These are phyloP conservation scores for Ogataea nitratoaversa DNA, from an alignment of 805 yeast genomes.

Conservation along the genomic window DNA sequence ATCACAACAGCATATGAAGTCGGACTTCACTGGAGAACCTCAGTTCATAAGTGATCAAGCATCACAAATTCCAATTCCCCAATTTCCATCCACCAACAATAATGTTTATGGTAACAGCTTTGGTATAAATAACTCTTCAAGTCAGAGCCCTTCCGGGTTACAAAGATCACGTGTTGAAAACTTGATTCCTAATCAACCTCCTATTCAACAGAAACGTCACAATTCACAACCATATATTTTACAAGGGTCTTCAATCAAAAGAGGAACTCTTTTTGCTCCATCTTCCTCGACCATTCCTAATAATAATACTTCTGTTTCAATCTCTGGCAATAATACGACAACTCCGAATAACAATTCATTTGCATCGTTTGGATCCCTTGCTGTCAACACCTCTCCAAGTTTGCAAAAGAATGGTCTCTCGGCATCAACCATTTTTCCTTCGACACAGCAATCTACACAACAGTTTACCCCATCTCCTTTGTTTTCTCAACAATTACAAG, in stretches of 20 bases:
- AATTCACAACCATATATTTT: constrained; percentile 25
- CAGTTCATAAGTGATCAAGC: too few relatives aligned
- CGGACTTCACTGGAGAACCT: too few relatives aligned
- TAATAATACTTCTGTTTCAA: neutral
- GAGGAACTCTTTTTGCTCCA: constrained; percentile 17
- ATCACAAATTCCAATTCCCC: too few relatives aligned
- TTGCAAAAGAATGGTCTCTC: neutral
- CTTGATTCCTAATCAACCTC: constrained; percentile 16
- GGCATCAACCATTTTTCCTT: neutral
- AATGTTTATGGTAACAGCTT: neutral
- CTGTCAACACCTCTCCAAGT: constrained; percentile 6
- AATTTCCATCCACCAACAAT: neutral
- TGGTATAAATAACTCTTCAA: neutral
- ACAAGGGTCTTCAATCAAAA: constrained; percentile 19
- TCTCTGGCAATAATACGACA: neutral
- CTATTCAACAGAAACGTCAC: constrained; percentile 28
- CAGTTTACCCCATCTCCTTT: neutral
- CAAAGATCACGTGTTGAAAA: constrained; percentile 15
- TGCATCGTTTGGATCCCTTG: constrained; percentile 5
- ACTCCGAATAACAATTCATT: constrained; percentile 1
- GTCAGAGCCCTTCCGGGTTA: neutral
- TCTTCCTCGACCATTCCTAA: neutral
- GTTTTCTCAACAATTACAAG: neutral
- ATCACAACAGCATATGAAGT: neutral
- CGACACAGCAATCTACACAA: constrained; percentile 2